Conservation (phyloP, 805 yeast genomes). For the Wickerhamiella domercqiae region DNA sequence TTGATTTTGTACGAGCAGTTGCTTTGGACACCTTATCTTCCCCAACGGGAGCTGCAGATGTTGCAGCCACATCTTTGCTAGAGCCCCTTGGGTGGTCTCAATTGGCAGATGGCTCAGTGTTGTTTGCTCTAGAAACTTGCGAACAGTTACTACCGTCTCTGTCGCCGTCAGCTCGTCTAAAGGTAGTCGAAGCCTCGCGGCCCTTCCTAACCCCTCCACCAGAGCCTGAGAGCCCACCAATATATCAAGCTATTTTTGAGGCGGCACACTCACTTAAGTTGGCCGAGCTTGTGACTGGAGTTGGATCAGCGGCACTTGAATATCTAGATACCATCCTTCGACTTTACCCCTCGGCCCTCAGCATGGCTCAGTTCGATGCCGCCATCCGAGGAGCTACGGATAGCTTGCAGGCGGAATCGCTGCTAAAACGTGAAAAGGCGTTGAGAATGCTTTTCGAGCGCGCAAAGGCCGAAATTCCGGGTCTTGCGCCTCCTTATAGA, state of each 20-base stretch:
- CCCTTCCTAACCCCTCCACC: constrained; percentile 16
- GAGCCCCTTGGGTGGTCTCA: constrained; percentile 8
- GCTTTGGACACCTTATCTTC: constrained; percentile 11
- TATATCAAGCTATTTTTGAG: constrained; percentile 27
- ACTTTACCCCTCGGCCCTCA: constrained; percentile 43
- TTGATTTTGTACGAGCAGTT: constrained; percentile 9
- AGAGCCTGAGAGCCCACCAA: constrained; percentile 12
- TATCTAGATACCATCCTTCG: constrained; percentile 34
- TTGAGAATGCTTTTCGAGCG: constrained; percentile 29
- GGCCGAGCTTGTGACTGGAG: constrained; percentile 19
- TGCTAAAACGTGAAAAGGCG: constrained; percentile 26
- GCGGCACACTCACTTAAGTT: constrained; percentile 49
- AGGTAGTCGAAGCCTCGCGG: constrained; percentile 10
- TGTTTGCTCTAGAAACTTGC: constrained; percentile 10
- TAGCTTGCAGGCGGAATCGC: constrained; percentile 32
- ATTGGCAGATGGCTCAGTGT: constrained; percentile 11
- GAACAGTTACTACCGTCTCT: constrained; percentile 14
- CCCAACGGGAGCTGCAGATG: constrained; percentile 1
- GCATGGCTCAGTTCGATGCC: constrained; percentile 39
- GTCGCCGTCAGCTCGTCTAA: constrained; percentile 3
- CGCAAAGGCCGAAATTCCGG: constrained; percentile 22
- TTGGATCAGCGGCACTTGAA: constrained; percentile 15
- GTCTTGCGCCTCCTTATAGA: constrained; percentile 24
- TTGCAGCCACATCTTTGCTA: constrained; percentile 4
- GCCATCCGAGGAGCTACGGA: constrained; percentile 33